These are phyloP conservation scores for Gelatoporia subvermispora DNA, from an alignment of 768 basidiomycete genomes.

Conservation along the genomic window DNA sequence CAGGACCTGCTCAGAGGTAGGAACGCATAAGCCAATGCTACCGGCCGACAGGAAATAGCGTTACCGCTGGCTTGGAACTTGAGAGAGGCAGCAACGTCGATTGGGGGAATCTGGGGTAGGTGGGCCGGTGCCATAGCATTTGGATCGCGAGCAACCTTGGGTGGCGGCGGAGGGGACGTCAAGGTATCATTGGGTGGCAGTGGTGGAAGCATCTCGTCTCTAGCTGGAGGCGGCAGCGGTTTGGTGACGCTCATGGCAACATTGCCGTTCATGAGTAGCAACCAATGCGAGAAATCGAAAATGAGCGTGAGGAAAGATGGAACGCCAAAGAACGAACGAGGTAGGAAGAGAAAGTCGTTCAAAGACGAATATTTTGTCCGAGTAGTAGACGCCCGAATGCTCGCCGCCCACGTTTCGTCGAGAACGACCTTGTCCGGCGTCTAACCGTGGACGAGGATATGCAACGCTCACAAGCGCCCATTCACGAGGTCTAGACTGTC, in stretches of 20 bases:
- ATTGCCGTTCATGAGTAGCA: constrained; percentile 15
- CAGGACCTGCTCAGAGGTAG: not conserved
- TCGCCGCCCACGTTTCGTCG: too few species aligned
- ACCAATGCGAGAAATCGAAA: constrained; percentile 4
- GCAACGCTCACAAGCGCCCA: too few species aligned
- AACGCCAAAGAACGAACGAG: not conserved
- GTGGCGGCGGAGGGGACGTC: constrained; percentile 18
- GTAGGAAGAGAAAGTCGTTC: too few species aligned
- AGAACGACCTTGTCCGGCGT: too few species aligned
- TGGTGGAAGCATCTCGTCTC: constrained; percentile 27
- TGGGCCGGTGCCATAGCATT: constrained; percentile 5
- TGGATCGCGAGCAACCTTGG: constrained; percentile 15
- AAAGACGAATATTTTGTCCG: too few species aligned
- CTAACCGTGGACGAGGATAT: too few species aligned
- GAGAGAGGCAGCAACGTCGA: constrained; percentile 11
- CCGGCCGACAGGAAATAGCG: not conserved
- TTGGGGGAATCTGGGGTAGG: constrained; percentile 9
- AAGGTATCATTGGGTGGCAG: constrained; percentile 17
- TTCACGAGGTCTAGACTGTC: too few species aligned
- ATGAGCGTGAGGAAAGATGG: constrained; percentile 9
- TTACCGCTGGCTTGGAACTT: not conserved
- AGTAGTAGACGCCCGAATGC: too few species aligned
- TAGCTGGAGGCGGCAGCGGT: constrained; percentile 24
- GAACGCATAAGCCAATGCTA: not conserved
- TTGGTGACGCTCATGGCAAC: constrained; percentile 14